These are phyloP conservation scores for Erysimum cheiri DNA, from an alignment of 441 rosid genomes.

Conservation along the genomic window DNA sequence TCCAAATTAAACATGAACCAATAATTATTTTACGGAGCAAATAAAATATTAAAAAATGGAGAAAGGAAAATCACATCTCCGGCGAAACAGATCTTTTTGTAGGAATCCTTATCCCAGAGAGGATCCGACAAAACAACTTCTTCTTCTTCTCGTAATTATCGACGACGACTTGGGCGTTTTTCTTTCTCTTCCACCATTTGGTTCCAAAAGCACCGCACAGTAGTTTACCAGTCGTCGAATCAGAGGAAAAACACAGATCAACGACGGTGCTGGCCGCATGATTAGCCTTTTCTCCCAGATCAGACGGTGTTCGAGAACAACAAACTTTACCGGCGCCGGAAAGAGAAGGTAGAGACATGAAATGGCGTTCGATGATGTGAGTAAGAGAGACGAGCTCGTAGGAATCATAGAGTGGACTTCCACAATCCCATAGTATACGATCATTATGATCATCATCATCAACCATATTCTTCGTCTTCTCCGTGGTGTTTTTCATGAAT, in stretches of 20 bases:
- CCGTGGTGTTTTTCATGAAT: slow-evolving; percentile 18
- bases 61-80: slow-evolving; percentile 28
- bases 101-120: slow-evolving; percentile 20
- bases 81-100: slow-evolving; percentile 15
- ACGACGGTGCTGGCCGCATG: slow-evolving; percentile 19
- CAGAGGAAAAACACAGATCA: slow-evolving; percentile 37
- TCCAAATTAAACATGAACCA: slow-evolving; percentile 7
- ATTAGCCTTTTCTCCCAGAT: slow-evolving; percentile 17
- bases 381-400: slow-evolving; percentile 59
- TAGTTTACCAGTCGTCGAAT: slow-evolving; percentile 17
- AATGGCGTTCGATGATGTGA: slow-evolving; percentile 58
- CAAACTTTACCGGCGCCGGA: slow-evolving; percentile 28
- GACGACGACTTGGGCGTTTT: neutral
- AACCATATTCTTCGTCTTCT: slow-evolving; percentile 25
- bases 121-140: slow-evolving; percentile 29
- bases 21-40: neutral
- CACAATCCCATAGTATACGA: slow-evolving; percentile 60
- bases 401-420: slow-evolving; percentile 69
- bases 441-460: slow-evolving; percentile 29
- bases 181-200: slow-evolving; percentile 38
- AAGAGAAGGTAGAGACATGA: slow-evolving; percentile 50
- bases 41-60: neutral
- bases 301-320: slow-evolving; percentile 30
- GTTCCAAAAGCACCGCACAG: slow-evolving; percentile 22
- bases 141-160: slow-evolving; percentile 17